These are phyloP conservation scores for Rutstroemia sydowiana DNA, from an alignment of 2,329 filamentous ascomycete genomes.

Conservation along the genomic window DNA sequence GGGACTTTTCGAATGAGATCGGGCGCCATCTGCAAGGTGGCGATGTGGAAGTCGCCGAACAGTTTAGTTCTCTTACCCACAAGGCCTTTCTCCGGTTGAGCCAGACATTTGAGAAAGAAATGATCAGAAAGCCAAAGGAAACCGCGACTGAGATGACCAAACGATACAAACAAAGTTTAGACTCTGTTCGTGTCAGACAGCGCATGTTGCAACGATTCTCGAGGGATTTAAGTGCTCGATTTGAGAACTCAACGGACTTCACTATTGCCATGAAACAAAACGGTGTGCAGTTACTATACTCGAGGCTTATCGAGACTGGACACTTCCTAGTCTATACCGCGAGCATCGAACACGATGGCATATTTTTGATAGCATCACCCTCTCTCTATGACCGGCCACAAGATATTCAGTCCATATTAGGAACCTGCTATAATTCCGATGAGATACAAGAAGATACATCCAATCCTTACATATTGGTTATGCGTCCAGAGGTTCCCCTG, in stretches of 20 bases:
- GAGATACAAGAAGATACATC: constrained; percentile 65
- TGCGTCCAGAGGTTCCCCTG: constrained; percentile 72
- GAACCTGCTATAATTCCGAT: constrained; percentile 67
- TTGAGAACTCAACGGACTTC: constrained; percentile 95
- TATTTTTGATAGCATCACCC: constrained; percentile 80
- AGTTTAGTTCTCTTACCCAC: constrained; percentile 89
- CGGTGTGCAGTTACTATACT: constrained; percentile 67
- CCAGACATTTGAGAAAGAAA: constrained; percentile 83
- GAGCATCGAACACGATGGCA: constrained; percentile 62
- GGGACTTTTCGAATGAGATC: constrained; percentile 94
- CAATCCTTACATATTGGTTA: constrained; percentile 77
- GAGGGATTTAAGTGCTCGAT: constrained; percentile 80
- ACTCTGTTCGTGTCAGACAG: constrained; percentile 92
- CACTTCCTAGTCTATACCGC: constrained; percentile 80
- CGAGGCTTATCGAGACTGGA: constrained; percentile 70
- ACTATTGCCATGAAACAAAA: constrained; percentile 70
- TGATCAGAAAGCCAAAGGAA: constrained; percentile 78
- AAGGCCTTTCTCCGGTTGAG: constrained; percentile 86
- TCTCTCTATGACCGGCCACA: constrained; percentile 66
- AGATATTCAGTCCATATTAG: constrained; percentile 79
- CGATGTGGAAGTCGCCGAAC: constrained; percentile 93
- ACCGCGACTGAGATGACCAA: constrained; percentile 86
- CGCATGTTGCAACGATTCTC: constrained; percentile 95
- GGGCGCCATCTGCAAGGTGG: constrained; percentile 86
- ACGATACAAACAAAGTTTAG: constrained; percentile 88